Conservation (phyloP, 805 yeast genomes). For the Suhomyces sp. region DNA sequence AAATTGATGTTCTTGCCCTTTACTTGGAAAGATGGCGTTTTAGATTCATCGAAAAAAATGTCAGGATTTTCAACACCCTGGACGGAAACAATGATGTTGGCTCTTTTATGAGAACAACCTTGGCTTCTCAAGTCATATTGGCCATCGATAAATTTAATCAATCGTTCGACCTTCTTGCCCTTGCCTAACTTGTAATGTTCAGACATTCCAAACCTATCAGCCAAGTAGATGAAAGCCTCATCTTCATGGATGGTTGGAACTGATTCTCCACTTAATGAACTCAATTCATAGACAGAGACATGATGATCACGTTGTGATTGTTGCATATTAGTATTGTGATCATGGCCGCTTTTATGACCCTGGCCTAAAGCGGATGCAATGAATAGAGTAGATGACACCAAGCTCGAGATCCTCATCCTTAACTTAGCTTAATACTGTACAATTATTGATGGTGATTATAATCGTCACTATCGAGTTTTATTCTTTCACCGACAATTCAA, state of each 20-base stretch:
- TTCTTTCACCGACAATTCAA: constrained; percentile 7
- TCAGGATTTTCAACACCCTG: constrained; percentile 42
- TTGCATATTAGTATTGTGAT: not conserved
- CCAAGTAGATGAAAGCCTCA: constrained; percentile 43
- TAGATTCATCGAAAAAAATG: constrained; percentile 20
- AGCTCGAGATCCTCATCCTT: constrained; percentile 8
- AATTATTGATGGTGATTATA: not conserved
- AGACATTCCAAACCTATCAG: constrained; percentile 45
- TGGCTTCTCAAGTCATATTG: constrained; percentile 11
- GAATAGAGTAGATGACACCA: constrained; percentile 6
- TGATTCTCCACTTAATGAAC: constrained; percentile 1
- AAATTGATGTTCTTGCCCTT: constrained; percentile 12
- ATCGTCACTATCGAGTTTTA: not conserved
- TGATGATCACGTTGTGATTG: constrained; percentile 1
- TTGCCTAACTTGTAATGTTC: constrained; percentile 34
- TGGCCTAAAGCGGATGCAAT: constrained; percentile 7
- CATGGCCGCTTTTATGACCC: not conserved
- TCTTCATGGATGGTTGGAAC: constrained; percentile 7
- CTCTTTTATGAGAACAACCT: constrained; percentile 12
- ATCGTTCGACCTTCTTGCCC: constrained; percentile 24
- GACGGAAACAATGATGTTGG: constrained; percentile 38
- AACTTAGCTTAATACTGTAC: not conserved
- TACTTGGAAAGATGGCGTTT: constrained; percentile 22
- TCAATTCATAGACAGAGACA: constrained; percentile 12
- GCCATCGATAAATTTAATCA: constrained; percentile 25